These are phyloP conservation scores for Candida sp. DNA, from an alignment of 1,139 yeast genomes.

Conservation along the genomic window DNA sequence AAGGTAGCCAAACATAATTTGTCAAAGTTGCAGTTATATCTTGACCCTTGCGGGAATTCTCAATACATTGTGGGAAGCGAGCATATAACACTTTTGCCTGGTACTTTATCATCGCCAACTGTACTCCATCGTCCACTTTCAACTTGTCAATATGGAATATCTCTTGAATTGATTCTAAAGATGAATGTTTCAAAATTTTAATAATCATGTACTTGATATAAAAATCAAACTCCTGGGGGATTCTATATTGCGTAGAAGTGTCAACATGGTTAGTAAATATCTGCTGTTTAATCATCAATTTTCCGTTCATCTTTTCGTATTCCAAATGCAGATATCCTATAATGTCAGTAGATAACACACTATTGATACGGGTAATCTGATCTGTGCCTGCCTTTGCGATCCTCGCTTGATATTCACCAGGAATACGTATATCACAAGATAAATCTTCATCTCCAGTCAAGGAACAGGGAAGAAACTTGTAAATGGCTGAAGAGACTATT, in stretches of 20 bases:
- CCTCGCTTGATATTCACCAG: constrained; percentile 1
- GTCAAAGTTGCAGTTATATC: background rate
- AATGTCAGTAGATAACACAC: background rate
- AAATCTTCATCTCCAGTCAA: background rate
- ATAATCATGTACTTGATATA: constrained; percentile 1
- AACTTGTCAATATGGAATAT: constrained; percentile 4
- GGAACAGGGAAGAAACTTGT: constrained; percentile 1
- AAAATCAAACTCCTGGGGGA: constrained; percentile 1
- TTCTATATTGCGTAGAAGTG: background rate
- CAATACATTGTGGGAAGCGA: constrained; percentile 6
- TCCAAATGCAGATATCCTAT: constrained; percentile 4
- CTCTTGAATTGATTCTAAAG: background rate
- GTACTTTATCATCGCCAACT: constrained; percentile 9
- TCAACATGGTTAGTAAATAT: too few relatives aligned
- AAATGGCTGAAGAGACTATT: background rate
- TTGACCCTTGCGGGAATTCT: constrained; percentile 2
- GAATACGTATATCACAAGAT: background rate
- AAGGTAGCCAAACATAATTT: constrained; percentile 15
- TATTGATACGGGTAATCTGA: constrained; percentile 1
- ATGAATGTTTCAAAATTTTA: background rate
- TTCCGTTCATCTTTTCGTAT: background rate
- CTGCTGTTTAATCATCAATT: background rate
- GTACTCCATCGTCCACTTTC: constrained; percentile 7
- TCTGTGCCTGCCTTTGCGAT: background rate
- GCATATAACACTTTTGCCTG: constrained; percentile 4